Percentiles rank a stretch among this genome's conserved stretches.
Conservation (phyloP, 129 eudicot species). For the Flaveria bidentis region DNA sequence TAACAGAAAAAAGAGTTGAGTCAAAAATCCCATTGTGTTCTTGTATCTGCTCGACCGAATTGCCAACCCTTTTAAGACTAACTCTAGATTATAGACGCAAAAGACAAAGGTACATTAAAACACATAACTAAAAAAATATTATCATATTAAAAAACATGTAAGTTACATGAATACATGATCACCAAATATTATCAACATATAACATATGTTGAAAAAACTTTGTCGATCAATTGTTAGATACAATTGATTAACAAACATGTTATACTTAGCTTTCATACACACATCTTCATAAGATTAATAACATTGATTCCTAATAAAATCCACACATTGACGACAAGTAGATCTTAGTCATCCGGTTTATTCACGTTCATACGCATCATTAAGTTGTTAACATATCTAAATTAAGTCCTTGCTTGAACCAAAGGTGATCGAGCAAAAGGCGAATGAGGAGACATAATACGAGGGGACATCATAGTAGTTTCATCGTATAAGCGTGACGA, state of each 20-base stretch:
- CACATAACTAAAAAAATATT: not conserved
- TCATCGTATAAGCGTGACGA: conserved; percentile 45
- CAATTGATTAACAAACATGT: conserved; percentile 20
- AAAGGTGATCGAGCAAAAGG: conserved; percentile 66
- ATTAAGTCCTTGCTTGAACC: conserved; percentile 54
- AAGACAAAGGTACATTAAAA: not conserved
- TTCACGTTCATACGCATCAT: conserved; percentile 15
- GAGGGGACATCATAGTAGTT: conserved; percentile 36
- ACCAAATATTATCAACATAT: conserved; percentile 27
- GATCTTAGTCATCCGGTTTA: conserved; percentile 1
- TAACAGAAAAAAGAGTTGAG: no score
- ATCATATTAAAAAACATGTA: not conserved
- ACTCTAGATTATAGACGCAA: not conserved
- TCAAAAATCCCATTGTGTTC: no score
- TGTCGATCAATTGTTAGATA: conserved; percentile 11
- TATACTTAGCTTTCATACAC: conserved; percentile 11
- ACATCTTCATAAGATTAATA: conserved; percentile 17
- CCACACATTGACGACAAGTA: not conserved
- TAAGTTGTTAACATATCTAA: not conserved
- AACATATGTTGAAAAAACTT: conserved; percentile 27
- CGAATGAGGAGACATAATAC: conserved; percentile 61
- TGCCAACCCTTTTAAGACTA: no score
- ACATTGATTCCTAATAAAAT: not conserved
- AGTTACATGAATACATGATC: conserved; percentile 20
- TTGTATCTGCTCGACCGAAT: no score